A percentile compares a stretch with the other conserved stretches of the same genome.
These are phyloP conservation scores for Malassezia brasiliensis DNA, from an alignment of 1,284 basidiomycete genomes.

Conservation along the genomic window DNA sequence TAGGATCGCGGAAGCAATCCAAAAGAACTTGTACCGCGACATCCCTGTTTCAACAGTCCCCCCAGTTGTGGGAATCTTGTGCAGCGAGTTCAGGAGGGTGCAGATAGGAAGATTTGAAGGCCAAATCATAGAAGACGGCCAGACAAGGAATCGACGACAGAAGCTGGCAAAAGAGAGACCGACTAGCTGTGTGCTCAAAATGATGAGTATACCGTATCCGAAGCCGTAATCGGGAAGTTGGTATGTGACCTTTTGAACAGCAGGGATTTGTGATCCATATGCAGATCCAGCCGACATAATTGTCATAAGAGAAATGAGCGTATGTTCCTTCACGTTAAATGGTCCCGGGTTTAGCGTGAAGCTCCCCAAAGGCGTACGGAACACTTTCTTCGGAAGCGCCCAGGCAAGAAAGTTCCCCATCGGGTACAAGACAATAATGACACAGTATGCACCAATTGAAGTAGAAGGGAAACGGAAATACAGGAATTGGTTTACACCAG, in stretches of 20 bases:
- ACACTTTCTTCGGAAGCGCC: constrained; percentile 66
- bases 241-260: constrained; percentile 52
- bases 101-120: constrained; percentile 31
- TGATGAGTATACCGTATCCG: constrained; percentile 47
- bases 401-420: constrained; percentile 75
- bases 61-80: constrained; percentile 25
- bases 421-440: constrained; percentile 65
- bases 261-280: constrained; percentile 51
- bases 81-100: constrained; percentile 33
- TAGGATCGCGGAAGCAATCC: constrained; percentile 21
- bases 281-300: constrained; percentile 65
- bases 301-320: constrained; percentile 84
- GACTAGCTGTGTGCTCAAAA: constrained; percentile 51
- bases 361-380: constrained; percentile 56
- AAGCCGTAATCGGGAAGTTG: background rate
- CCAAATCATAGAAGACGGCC: constrained; percentile 41
- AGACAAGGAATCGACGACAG: constrained; percentile 33
- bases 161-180: constrained; percentile 38
- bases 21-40: constrained; percentile 35
- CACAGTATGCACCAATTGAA: constrained; percentile 26
- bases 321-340: constrained; percentile 97
- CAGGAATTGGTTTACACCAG: constrained; percentile 33
- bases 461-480: constrained; percentile 34
- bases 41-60: constrained; percentile 49
- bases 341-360: constrained; percentile 91